Conservation (phyloP, 2,329 filamentous ascomycete species). For the Aspergillus sp. region DNA sequence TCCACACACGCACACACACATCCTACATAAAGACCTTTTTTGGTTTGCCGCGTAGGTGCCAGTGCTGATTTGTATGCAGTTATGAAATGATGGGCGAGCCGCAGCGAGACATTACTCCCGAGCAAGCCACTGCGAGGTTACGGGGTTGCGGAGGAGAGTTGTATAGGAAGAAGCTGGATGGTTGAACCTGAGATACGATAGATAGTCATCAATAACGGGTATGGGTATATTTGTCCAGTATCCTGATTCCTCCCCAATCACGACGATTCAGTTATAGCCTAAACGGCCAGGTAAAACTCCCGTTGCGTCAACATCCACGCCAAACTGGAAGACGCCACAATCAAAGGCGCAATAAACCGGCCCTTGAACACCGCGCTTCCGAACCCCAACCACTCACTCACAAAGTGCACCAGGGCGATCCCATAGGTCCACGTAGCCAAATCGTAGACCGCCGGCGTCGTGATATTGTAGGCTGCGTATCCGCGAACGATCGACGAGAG, state of each 20-base stretch:
- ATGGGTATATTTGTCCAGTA: neutral
- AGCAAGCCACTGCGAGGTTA: conserved; percentile 77
- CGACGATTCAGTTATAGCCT: neutral
- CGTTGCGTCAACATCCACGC: conserved; percentile 57
- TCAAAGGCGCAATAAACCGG: conserved; percentile 51
- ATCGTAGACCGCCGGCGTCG: conserved; percentile 65
- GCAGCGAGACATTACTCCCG: conserved; percentile 95
- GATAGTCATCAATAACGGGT: neutral
- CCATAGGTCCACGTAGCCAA: conserved; percentile 74
- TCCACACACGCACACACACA: neutral
- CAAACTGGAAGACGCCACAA: conserved; percentile 48
- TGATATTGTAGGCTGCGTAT: conserved; percentile 77
- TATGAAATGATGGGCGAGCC: conserved; percentile 96
- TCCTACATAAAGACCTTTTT: neutral
- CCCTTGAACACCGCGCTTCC: conserved; percentile 61
- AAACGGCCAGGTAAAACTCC: conserved; percentile 24
- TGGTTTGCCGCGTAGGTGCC: neutral
- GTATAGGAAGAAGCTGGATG: conserved; percentile 60
- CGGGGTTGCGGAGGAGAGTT: conserved; percentile 70
- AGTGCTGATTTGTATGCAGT: conserved; percentile 20
- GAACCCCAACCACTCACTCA: conserved; percentile 71
- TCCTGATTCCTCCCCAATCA: neutral
- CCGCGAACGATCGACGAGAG: conserved; percentile 67
- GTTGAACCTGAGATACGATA: conserved; percentile 1
- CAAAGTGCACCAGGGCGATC: conserved; percentile 69